Conservation (phyloP, 75 land plant species). For the Pinus tabuliformis region DNA sequence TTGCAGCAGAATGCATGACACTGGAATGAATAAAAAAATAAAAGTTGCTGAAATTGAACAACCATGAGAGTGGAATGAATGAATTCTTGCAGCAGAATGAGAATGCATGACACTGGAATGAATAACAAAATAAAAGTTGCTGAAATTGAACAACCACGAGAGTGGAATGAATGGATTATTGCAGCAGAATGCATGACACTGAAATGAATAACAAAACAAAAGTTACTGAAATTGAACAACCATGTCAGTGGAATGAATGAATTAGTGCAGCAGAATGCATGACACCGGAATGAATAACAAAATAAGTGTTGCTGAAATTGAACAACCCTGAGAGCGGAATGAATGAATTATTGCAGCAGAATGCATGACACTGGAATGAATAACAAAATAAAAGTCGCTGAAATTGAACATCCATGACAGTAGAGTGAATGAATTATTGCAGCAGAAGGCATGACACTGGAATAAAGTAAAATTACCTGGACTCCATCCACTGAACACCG, state of each 20-base stretch:
- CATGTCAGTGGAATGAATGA: background rate
- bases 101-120: background rate
- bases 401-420: background rate
- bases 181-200: background rate
- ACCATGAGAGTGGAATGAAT: background rate
- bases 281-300: background rate
- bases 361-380: background rate
- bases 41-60: too few species aligned
- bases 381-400: too few species aligned
- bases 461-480: constrained; percentile 47
- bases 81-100: background rate
- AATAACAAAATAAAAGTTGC: too few species aligned
- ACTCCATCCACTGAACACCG: constrained; percentile 84
- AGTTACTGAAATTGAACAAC: too few species aligned
- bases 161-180: background rate
- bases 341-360: background rate
- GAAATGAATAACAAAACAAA: background rate
- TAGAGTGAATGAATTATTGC: background rate
- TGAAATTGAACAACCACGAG: background rate
- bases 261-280: background rate
- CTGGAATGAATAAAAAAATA: background rate
- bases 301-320: too few species aligned
- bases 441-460: background rate
- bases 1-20: background rate
- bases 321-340: background rate